A percentile compares a stretch with the other conserved stretches of the same genome.
These are phyloP conservation scores for Lactarius trivialis DNA, from an alignment of 768 basidiomycete genomes.

Conservation along the genomic window DNA sequence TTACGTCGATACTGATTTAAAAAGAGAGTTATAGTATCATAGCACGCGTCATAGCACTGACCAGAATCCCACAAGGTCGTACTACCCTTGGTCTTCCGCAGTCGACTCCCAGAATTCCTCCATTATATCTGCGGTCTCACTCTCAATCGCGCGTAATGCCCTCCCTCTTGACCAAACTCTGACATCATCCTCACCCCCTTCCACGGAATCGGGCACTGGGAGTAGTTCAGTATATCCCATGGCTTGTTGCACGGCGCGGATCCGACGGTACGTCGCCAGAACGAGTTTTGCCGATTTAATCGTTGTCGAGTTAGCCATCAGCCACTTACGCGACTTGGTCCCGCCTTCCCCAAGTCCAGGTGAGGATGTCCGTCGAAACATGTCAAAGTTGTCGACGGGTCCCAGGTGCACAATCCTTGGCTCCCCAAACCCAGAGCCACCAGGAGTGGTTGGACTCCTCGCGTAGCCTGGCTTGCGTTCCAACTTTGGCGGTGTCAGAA, in stretches of 20 bases:
- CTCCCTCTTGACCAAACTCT: conserved; percentile 31
- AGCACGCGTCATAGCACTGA: background rate
- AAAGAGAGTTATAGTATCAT: background rate
- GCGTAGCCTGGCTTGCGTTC: conserved; percentile 38
- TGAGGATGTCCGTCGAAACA: conserved; percentile 13
- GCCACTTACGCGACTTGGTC: conserved; percentile 4
- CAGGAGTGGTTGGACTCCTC: conserved; percentile 33
- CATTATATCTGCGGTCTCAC: conserved; percentile 24
- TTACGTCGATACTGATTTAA: background rate
- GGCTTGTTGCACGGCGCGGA: conserved; percentile 53
- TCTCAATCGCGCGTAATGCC: conserved; percentile 17
- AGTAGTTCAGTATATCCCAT: conserved; percentile 59
- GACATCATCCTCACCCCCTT: conserved; percentile 24
- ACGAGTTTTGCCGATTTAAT: conserved; percentile 48
- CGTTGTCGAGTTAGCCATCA: conserved; percentile 9
- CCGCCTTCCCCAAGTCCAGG: conserved; percentile 12
- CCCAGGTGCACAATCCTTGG: conserved; percentile 59
- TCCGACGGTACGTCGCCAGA: conserved; percentile 52
- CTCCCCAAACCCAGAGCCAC: conserved; percentile 31
- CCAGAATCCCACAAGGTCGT: background rate
- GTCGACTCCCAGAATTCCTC: conserved; percentile 19
- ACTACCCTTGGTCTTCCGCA: conserved; percentile 2
- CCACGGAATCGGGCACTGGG: conserved; percentile 37
- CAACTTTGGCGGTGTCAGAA: conserved; percentile 18
- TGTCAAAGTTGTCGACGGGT: conserved; percentile 36